Conservation (phyloP, 2,329 filamentous ascomycete genomes). For the Colletotrichum salicis region DNA sequence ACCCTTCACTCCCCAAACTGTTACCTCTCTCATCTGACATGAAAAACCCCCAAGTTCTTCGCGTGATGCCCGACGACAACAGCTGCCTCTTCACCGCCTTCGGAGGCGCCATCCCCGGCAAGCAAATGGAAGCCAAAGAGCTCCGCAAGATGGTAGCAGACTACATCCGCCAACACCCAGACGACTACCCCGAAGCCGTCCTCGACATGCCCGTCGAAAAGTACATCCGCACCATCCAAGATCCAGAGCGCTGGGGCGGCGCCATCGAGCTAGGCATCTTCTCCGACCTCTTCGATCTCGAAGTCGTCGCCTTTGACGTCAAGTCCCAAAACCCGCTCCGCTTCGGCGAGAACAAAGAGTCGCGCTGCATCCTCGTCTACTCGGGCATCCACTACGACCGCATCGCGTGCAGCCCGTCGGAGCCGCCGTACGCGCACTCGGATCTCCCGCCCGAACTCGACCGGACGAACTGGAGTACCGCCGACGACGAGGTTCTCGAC, state of each 20-base stretch:
- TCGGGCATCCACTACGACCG: conserved; percentile 95
- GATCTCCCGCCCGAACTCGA: conserved; percentile 79
- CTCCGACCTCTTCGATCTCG: conserved; percentile 84
- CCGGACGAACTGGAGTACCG: conserved; percentile 66
- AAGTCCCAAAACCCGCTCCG: conserved; percentile 53
- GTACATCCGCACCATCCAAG: conserved; percentile 85
- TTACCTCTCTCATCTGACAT: conserved; percentile 47
- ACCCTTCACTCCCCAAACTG: conserved; percentile 39
- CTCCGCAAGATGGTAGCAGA: conserved; percentile 82
- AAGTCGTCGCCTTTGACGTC: conserved; percentile 88
- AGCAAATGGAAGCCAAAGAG: conserved; percentile 58
- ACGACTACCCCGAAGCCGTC: conserved; percentile 79
- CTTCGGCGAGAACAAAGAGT: conserved; percentile 79
- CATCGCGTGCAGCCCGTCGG: conserved; percentile 77
- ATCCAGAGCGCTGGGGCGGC: conserved; percentile 87
- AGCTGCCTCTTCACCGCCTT: conserved; percentile 93
- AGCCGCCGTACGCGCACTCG: conserved; percentile 64
- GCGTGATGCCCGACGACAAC: conserved; percentile 97
- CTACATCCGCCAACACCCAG: conserved; percentile 78
- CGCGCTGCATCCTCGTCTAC: conserved; percentile 84
- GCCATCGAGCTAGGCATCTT: conserved; percentile 90
- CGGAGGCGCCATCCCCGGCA: conserved; percentile 76
- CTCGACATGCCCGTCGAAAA: conserved; percentile 77
- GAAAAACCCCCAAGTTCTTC: conserved; percentile 71
- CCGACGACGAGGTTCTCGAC: conserved; percentile 74